Conservation (phyloP, 768 basidiomycete species). For the Mycena capillaripes region DNA sequence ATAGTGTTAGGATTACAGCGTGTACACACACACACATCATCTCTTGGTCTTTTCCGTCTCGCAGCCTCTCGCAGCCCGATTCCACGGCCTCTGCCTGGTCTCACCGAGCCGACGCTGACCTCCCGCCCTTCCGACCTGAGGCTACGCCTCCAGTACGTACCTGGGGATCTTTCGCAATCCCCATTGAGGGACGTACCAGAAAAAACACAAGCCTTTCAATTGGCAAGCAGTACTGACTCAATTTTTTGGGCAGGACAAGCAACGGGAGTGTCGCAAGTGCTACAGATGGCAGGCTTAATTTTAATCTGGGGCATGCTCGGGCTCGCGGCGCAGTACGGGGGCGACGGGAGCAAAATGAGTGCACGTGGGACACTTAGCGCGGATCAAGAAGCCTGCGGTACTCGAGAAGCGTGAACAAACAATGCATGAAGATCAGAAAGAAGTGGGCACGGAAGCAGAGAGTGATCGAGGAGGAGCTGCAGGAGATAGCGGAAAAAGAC, state of each 20-base stretch:
- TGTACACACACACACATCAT: too few relatives aligned
- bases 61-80: too few relatives aligned
- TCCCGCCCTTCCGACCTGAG: too few relatives aligned
- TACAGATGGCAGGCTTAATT: neutral
- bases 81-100: too few relatives aligned
- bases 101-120: too few relatives aligned
- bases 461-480: too few relatives aligned
- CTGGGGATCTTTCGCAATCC: slow-evolving; percentile 15
- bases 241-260: neutral
- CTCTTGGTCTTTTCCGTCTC: too few relatives aligned
- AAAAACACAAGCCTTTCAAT: too few relatives aligned
- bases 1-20: too few relatives aligned
- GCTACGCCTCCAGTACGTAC: too few relatives aligned
- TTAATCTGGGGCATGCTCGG: slow-evolving; percentile 11
- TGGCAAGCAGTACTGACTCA: neutral
- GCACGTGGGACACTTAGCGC: slow-evolving; percentile 15
- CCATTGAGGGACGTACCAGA: slow-evolving; percentile 11
- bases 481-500: neutral
- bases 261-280: neutral
- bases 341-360: neutral
- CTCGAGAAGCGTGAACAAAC: slow-evolving; percentile 10
- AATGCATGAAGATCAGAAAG: neutral
- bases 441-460: too few relatives aligned
- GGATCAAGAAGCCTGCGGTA: slow-evolving; percentile 21
- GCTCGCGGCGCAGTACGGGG: slow-evolving; percentile 24